Evolutionary conservation across 768 basidiomycete genomes (phyloP).

Genomic region (Auricularia sp.): DNA sequence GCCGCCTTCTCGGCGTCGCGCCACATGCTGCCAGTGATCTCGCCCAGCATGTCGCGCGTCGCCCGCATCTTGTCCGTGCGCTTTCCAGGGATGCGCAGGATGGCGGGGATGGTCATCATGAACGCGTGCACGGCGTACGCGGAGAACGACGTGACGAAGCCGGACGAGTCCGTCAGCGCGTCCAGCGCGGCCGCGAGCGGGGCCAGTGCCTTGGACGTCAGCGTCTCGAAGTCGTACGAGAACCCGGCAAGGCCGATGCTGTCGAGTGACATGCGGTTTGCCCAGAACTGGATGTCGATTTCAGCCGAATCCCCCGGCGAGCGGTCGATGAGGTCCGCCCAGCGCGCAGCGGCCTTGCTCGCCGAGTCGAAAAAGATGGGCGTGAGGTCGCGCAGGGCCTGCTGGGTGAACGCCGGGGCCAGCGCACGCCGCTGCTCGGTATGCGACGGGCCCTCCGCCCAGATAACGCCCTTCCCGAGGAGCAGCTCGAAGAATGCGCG

Average conservation of each 20-base stretch:
- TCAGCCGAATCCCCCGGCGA: constrained; percentile 3
- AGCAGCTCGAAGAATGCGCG: constrained; percentile 54
- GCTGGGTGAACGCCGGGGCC: constrained; percentile 3
- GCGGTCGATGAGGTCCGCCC: constrained; percentile 8
- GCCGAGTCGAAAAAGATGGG: constrained; percentile 12
- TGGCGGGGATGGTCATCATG: constrained; percentile 7
- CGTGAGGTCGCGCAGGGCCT: constrained; percentile 10
- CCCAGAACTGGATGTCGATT: constrained; percentile 13
- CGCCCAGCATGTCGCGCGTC: constrained; percentile 8
- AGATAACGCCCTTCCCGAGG: constrained; percentile 54
- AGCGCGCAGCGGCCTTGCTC: constrained; percentile 9
- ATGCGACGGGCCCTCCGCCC: constrained; percentile 41
- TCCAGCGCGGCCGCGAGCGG: constrained; percentile 7
- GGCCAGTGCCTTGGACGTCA: background rate
- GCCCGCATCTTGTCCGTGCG: constrained; percentile 5
- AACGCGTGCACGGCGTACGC: constrained; percentile 8
- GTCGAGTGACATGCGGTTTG: constrained; percentile 14
- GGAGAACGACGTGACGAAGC: constrained; percentile 5
- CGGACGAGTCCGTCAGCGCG: constrained; percentile 12
- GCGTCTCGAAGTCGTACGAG: constrained; percentile 10
- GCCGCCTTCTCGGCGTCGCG: background rate
- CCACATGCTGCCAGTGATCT: constrained; percentile 9
- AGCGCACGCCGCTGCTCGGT: background rate
- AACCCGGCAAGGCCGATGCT: constrained; percentile 13
- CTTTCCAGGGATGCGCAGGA: constrained; percentile 6